Evolutionary conservation across 495 filamentous ascomycete genomes (phyloP), one percentile per base, ranked within the genome.

Genomic region (Penicillium tannophilum): DNA sequence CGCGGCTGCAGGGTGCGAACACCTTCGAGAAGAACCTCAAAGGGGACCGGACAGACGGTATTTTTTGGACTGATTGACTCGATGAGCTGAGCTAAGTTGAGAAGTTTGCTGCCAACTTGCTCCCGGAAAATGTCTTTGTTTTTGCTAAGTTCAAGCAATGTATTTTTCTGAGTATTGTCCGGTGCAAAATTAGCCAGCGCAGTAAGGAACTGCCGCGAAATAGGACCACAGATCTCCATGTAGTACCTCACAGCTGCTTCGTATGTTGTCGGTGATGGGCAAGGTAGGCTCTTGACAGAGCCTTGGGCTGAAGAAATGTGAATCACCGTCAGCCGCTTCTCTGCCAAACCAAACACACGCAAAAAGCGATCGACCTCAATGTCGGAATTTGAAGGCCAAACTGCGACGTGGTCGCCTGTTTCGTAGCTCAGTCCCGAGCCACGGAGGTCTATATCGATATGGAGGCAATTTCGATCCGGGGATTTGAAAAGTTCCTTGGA

Each of bases 331-430:
- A 47, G 71, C 50, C 20, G 63, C 20, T 45, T 45, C 69, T 35
- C 33, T 35, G 9, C 33, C 33, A 35, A 8, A 35, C 33, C 33
- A 35, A 35, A 35, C 7, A 35, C 33, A 11, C 33, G 33, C 6
- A 35, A 8, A 35, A 35, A 35, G 33, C 33, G 65, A 6, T 71
- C 65, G 3, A 82, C 72, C 63, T 79, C 76, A 20, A 79, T 77
- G 52, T 80, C 75, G 0, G 86, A 81, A 62, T 92, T 92, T 17
- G 86, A 72, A 0, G 90, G 88, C 46, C 90, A 77, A 26, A 92
- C 78, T 2, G 88, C 87, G 7, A 92, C 79, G 63, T 93, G 91
- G 67, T 93, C 90, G 35, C 90, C 90, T 9, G 86, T 81, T 51
- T 79, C 79, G 65, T 92, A 93, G 2, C 61, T 16, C 52, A 65